Percentiles rank a stretch among this genome's conserved stretches.
phyloP scores from a whole-genome alignment of 2,329 filamentous ascomycete genomes.

The Ceratocystis cubensis region DNA sequence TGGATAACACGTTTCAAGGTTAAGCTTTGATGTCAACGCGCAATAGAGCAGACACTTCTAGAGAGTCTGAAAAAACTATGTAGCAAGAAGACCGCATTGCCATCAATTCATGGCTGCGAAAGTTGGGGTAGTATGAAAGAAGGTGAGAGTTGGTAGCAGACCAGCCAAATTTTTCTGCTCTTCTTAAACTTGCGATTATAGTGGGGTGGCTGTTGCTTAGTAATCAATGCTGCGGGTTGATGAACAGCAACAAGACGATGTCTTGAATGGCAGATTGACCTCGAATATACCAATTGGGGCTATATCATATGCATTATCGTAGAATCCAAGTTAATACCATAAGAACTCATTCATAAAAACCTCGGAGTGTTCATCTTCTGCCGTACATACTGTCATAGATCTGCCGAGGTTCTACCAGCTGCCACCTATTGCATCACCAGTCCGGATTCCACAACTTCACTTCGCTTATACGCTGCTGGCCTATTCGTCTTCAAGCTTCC shows the following conservation, averaged over 20 bases:
- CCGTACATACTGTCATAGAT: background rate
- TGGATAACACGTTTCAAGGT: background rate
- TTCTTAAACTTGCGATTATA: background rate
- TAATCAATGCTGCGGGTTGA: background rate
- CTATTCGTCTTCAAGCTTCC: background rate
- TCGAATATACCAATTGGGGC: background rate
- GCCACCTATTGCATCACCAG: conserved; percentile 11
- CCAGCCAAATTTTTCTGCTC: conserved; percentile 4
- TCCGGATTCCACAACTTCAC: background rate
- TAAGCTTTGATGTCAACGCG: background rate
- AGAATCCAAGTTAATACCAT: background rate
- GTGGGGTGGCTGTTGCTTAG: background rate
- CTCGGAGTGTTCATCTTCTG: background rate
- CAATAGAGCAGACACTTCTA: background rate
- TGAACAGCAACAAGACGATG: background rate
- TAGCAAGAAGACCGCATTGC: background rate
- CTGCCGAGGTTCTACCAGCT: conserved; percentile 13
- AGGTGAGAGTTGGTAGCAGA: background rate
- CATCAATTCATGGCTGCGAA: background rate
- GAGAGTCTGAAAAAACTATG: background rate
- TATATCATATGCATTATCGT: background rate
- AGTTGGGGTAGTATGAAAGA: background rate
- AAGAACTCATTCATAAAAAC: background rate
- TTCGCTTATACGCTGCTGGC: conserved; percentile 2
- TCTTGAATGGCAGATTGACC: background rate